Base-by-base conservation (phyloP, 331 rosid genomes). In the Phaseolus coccineus region DNA sequence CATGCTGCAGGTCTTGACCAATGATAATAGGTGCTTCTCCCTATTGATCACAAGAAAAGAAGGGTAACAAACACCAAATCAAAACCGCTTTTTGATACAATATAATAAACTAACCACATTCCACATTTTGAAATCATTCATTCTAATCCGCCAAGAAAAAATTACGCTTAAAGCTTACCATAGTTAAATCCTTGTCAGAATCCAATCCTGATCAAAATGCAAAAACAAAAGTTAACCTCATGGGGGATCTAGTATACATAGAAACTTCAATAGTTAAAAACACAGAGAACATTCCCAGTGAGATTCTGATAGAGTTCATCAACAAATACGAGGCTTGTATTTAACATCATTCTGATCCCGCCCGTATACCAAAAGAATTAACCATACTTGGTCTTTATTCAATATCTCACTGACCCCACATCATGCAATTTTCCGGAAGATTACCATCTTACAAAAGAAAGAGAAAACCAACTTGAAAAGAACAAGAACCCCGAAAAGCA, bases 21-120 rank as follows among this genome's bases (percentile, higher is more conserved):
- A 89, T 66, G 88, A 90, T 2, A 8, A 40, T 9, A 42, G 98
- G 96, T 47, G 99, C 98, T 87, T 91, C 91, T 28, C 99, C 99
- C 99, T 91, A 82, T 57, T 51, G 76, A 84, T 83, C 87, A 83
- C 47, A 85, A 65, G 57, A 55, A 83, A 78, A 71, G 71, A 71
- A 30, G 82, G 42, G 84, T 84, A 2, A 83, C 31, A 71, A 3
- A 40, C 76, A 74, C 66, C 55, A 84, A 76, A 72, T 10, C 76
- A 86, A 81, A 77, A 47, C 50, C 37, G 69, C 66, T 67, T 66
- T 73, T 25, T 64, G 80, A 77, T 84, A 84, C 81, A 68, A 78
- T 8, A 69, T 70, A 52, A 79, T 14, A 79, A 69, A 4, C 64
- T 2, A 69, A 70, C 42, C n/a, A 14, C 63, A 69, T 59, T 78